phyloP scores from a whole-genome alignment of 306 rosid genomes.

The Vigna unguiculata region DNA sequence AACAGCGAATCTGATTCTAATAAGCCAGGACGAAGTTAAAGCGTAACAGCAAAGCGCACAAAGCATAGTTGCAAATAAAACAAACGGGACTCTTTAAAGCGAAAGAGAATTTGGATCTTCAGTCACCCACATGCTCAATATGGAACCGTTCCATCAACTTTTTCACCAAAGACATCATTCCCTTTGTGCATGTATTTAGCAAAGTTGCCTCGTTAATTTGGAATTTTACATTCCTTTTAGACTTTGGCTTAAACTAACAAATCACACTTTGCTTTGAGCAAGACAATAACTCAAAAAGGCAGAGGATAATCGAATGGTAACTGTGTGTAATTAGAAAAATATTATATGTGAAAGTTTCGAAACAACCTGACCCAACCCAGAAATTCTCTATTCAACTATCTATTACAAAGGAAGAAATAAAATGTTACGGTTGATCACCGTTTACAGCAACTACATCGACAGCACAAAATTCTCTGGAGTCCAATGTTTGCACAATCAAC shows the following conservation, averaged over 20 bases:
- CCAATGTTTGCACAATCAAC: conserved; percentile 33
- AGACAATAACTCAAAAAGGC: conserved; percentile 16
- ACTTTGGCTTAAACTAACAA: background rate
- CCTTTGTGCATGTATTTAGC: conserved; percentile 43
- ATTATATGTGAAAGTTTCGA: conserved; percentile 22
- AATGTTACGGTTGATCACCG: conserved; percentile 26
- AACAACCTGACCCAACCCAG: conserved; percentile 51
- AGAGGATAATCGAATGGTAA: background rate
- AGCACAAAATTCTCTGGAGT: conserved; percentile 41
- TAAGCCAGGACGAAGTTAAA: conserved; percentile 2
- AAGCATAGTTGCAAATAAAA: conserved; percentile 30
- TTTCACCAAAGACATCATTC: conserved; percentile 33
- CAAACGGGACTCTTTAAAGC: conserved; percentile 30
- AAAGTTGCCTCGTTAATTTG: conserved; percentile 11
- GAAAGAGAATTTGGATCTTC: conserved; percentile 42
- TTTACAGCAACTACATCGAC: conserved; percentile 38
- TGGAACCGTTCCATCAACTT: conserved; percentile 54
- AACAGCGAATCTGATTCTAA: conserved; percentile 1
- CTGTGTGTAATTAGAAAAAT: conserved; percentile 37
- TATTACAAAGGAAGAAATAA: background rate
- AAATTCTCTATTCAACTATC: conserved; percentile 39
- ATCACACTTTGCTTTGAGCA: conserved; percentile 22
- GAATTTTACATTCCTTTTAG: background rate
- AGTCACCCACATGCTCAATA: conserved; percentile 48
- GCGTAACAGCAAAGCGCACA: conserved; percentile 3